phyloP scores from a whole-genome alignment of 225 moss, liverwort and hornwort genomes.

The Sphagnum tenellum region DNA sequence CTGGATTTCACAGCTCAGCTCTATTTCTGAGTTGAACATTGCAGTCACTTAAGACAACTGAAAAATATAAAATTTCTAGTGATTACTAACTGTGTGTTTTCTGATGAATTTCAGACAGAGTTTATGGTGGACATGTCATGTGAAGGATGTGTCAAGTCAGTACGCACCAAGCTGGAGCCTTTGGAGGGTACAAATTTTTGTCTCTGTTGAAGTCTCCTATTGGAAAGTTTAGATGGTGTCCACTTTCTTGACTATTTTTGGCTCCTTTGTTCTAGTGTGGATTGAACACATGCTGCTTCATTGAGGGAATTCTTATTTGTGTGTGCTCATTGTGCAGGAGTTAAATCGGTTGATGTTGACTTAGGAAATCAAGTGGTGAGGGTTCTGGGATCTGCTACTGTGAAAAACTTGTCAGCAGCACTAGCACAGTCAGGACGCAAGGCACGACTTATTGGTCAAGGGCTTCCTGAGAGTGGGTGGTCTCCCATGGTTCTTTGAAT shows the following conservation, averaged over 20 bases:
- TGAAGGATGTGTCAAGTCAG: slow-evolving; percentile 82
- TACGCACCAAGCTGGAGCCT: slow-evolving; percentile 77
- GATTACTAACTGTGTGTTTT: background rate
- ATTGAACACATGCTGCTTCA: no score
- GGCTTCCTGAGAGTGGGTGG: slow-evolving; percentile 64
- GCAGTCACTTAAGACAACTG: no score
- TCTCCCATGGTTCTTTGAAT: no score
- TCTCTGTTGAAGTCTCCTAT: background rate
- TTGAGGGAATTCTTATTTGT: no score
- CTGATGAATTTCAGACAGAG: slow-evolving; percentile 51
- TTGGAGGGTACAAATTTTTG: slow-evolving; percentile 43
- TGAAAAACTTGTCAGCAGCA: slow-evolving; percentile 61
- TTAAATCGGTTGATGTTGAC: slow-evolving; percentile 69
- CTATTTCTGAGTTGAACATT: no score
- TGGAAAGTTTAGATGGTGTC: background rate
- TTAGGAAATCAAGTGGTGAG: slow-evolving; percentile 87
- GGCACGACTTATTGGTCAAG: slow-evolving; percentile 92
- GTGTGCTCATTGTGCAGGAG: slow-evolving; percentile 33
- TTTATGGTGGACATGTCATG: slow-evolving; percentile 98
- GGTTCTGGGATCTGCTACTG: slow-evolving; percentile 62
- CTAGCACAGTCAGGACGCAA: slow-evolving; percentile 78
- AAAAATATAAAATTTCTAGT: no score
- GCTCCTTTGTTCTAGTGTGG: no score
- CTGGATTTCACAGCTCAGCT: background rate
- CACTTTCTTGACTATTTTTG: background rate